Evolutionary conservation across 257 asterid genomes (phyloP).

Genomic region (Coffea canephora): DNA sequence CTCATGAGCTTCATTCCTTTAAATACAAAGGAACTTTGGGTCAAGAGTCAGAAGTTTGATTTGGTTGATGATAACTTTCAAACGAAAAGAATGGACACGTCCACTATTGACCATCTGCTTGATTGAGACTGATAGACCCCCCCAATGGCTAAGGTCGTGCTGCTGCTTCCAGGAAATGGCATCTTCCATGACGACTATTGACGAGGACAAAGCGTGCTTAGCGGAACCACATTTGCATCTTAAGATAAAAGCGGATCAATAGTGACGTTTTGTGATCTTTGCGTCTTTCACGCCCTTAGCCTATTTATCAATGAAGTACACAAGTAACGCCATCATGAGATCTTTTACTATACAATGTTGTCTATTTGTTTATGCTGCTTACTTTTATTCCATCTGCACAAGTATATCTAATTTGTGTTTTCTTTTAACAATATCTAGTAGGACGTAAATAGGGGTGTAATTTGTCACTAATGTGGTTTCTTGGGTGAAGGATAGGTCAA

Average conservation of each 20-base stretch:
- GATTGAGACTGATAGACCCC: constrained; percentile 2
- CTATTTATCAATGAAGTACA: not conserved
- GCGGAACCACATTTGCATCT: not conserved
- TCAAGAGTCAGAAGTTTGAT: constrained; percentile 12
- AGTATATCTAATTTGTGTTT: too few species aligned
- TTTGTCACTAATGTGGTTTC: too few species aligned
- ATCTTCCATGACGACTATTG: constrained; percentile 2
- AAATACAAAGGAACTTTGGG: constrained; percentile 8
- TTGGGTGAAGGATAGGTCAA: too few species aligned
- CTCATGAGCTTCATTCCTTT: not conserved
- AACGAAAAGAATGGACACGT: not conserved
- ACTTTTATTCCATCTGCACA: too few species aligned
- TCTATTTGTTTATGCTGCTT: not conserved
- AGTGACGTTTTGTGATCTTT: not conserved
- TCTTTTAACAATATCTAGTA: too few species aligned
- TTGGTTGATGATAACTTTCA: constrained; percentile 4
- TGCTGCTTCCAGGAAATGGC: not conserved
- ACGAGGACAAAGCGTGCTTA: not conserved
- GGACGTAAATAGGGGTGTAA: too few species aligned
- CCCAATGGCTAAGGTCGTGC: not conserved
- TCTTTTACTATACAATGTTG: not conserved
- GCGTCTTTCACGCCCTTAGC: not conserved
- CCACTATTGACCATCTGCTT: constrained; percentile 8
- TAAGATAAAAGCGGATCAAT: not conserved
- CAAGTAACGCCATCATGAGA: not conserved